Evolutionary conservation across 2,329 filamentous ascomycete species (phyloP).

Genomic region (Trichoderma koningii): DNA sequence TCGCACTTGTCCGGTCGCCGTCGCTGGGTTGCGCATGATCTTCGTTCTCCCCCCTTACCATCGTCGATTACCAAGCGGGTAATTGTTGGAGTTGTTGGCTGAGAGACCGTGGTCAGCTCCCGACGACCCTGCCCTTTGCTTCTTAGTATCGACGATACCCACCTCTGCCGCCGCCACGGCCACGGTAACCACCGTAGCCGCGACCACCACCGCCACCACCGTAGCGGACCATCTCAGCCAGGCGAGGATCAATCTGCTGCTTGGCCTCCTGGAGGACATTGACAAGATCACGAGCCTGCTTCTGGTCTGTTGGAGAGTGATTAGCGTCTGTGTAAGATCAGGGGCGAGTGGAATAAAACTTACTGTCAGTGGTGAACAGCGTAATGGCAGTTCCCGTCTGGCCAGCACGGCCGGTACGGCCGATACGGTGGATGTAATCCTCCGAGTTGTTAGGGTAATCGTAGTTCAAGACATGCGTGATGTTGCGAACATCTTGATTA

Average conservation of each 20-base stretch:
- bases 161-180: slow-evolving; percentile 58
- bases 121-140: slow-evolving; percentile 36
- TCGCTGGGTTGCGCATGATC: slow-evolving; percentile 9
- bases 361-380: slow-evolving; percentile 98
- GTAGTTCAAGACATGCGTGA: slow-evolving; percentile 99
- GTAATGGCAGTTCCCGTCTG: slow-evolving; percentile 95
- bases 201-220: slow-evolving; percentile 79
- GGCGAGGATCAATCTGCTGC: slow-evolving; percentile 94
- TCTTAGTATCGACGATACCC: slow-evolving; percentile 44
- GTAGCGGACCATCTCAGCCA: slow-evolving; percentile 94
- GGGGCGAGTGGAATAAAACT: slow-evolving; percentile 41
- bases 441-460: slow-evolving; percentile 99
- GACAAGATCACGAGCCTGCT: slow-evolving; percentile 96
- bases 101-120: slow-evolving; percentile 41
- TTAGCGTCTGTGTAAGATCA: slow-evolving; percentile 39
- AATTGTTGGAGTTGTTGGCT: slow-evolving; percentile 52
- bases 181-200: slow-evolving; percentile 70
- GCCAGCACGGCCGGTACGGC: slow-evolving; percentile 93
- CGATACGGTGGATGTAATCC: slow-evolving; percentile 97
- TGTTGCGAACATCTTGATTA: slow-evolving; percentile 95
- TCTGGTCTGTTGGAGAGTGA: slow-evolving; percentile 62
- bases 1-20: slow-evolving; percentile 13
- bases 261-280: slow-evolving; percentile 92
- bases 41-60: slow-evolving; percentile 46
- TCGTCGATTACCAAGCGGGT: slow-evolving; percentile 53